Evolutionary conservation across 2,329 filamentous ascomycete genomes (phyloP).

Genomic region (Sphaerulina populicola): DNA sequence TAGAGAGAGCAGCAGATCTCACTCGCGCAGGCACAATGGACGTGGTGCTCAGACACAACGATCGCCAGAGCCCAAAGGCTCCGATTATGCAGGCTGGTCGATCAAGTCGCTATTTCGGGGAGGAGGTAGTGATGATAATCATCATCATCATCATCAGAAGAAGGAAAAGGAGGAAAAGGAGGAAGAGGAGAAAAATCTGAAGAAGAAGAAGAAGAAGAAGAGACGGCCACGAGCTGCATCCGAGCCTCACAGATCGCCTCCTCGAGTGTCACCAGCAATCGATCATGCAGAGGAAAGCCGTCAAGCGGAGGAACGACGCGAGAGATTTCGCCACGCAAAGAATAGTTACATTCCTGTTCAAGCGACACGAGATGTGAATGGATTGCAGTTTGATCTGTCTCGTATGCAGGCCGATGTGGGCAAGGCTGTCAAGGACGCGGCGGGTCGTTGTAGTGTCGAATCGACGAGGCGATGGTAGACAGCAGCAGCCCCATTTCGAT

Average conservation of each 20-base stretch:
- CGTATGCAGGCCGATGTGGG: neutral
- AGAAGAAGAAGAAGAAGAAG: neutral
- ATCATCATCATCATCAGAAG: too few relatives aligned
- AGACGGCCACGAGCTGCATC: neutral
- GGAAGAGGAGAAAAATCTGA: neutral
- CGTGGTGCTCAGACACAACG: neutral
- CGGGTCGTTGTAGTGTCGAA: neutral
- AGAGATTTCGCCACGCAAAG: constrained; percentile 2
- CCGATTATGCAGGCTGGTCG: neutral
- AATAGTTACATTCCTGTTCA: neutral
- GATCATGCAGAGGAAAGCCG: neutral
- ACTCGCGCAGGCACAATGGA: neutral
- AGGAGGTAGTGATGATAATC: neutral
- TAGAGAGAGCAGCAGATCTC: neutral
- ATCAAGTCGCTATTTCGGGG: constrained; percentile 1
- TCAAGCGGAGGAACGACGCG: neutral
- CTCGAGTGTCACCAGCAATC: neutral
- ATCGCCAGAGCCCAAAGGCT: neutral
- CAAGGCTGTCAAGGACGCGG: constrained; percentile 1
- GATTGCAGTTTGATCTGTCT: constrained; percentile 1
- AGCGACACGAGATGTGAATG: neutral
- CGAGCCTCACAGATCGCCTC: neutral
- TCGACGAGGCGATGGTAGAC: neutral
- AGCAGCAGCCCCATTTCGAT: too few relatives aligned
- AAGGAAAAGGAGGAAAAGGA: too few relatives aligned